Evolutionary conservation across 208 protist species (phyloP), one percentile per base, ranked within the genome.

Genomic region (Leishmania braziliensis): DNA sequence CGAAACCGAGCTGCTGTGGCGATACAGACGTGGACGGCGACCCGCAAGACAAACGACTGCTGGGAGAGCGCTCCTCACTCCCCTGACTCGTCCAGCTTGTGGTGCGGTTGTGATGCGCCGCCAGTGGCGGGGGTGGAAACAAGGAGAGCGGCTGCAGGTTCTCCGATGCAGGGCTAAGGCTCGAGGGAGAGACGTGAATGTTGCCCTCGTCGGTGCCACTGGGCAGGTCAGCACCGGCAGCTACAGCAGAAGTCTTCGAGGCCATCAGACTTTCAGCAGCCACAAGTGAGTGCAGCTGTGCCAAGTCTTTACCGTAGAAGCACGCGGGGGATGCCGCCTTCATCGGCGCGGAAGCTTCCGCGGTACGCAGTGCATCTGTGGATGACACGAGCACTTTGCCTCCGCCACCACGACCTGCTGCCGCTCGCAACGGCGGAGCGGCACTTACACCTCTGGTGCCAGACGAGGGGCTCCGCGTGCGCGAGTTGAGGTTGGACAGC

Each of bases 21-120:
- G 82, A 79, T 43, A 54, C 43, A 43, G 66, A 81, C 63, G 68
- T 53, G 29, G 77, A 81, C 51, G 68, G 76, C 60, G 82, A 85
- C n/a, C 77, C 77, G 62, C 77, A 72, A 8, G 82, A 85, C 46
- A 81, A 68, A 16, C 77, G 82, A 63, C 82, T 81, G 72, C 82
- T 69, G 51, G 66, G 60, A 4, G 76, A 70, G 8, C 66, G 71
- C 23, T 85, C 82, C 50, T 84, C 74, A 43, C 77, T 80, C 18
- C 77, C 83, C 69, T 77, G 51, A 48, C 71, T 77, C n/a, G 78
- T 53, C 76, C 75, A 76, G 65, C 74, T 78, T 73, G 58, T 58
- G 20, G 65, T 81, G 48, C 77, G 69, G 9, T 74, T 75, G 81
- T 81, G 80, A 73, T 76, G 43, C 43, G 46, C 0, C 5, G 36